phyloP scores from a whole-genome alignment of 2,329 filamentous ascomycete species.

The Metarhizium rileyi region DNA sequence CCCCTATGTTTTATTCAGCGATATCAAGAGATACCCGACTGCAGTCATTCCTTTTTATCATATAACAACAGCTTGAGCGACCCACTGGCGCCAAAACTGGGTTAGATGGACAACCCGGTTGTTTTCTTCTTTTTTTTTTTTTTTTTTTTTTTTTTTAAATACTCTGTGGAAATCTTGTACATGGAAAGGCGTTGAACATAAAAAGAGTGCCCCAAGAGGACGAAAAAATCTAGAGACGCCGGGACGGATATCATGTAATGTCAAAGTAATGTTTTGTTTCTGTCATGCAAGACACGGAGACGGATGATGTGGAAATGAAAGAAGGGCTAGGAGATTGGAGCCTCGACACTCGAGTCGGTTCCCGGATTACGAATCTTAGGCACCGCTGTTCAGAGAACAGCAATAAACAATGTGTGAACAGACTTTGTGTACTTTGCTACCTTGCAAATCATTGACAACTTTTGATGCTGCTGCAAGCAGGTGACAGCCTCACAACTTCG shows the following conservation, averaged over 20 bases:
- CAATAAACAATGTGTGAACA: neutral
- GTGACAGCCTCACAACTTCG: no score
- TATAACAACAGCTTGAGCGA: neutral
- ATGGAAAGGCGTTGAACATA: neutral
- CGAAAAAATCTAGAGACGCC: neutral
- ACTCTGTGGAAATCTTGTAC: neutral
- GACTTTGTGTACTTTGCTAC: neutral
- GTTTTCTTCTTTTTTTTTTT: neutral
- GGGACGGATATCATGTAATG: neutral
- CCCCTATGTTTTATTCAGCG: conserved; percentile 3
- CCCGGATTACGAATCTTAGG: neutral
- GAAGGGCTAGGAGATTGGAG: neutral
- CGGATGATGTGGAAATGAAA: neutral
- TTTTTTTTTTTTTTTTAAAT: neutral
- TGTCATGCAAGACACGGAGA: neutral
- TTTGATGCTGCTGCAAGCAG: neutral
- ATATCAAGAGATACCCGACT: conserved; percentile 18
- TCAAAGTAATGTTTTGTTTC: neutral
- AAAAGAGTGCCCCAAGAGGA: neutral
- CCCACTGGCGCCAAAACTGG: neutral
- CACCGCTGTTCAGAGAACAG: neutral
- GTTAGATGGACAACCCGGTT: neutral
- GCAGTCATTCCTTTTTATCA: conserved; percentile 12
- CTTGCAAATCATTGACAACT: neutral
- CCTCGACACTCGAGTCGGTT: neutral